Base-by-base conservation (phyloP, 2,329 filamentous ascomycete species). In the Paecilomyces fulvus region DNA sequence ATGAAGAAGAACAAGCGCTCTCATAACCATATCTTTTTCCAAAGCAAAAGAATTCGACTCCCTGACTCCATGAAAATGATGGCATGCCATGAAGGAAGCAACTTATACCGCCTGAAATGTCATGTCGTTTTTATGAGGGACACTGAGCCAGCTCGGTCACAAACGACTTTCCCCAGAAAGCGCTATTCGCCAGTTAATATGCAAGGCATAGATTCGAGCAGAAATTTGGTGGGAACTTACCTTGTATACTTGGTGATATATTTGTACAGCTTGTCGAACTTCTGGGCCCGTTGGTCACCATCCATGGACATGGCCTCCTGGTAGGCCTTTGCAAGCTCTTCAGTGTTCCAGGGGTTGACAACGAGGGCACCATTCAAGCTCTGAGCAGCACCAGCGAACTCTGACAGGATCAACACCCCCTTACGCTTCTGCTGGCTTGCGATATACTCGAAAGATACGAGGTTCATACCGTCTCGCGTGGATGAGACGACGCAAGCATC, bases 361-460 rank as follows among this genome's bases (percentile, higher is more conserved):
- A 97, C 92, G 53, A 97, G 80, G 64, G 89, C 91, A 59, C 92
- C 92, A 64, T 95, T 96, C 57, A 99, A 81, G 60, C 89, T 94
- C 74, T 97, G 94, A 0, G 94, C 92, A 7, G 94, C 94, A 49
- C 94, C 94, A 0, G 94, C 92, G 69, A 99, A 97, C 71, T 99
- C 94, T 51, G 92, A 96, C 30, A 99, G 83, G 56, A 99, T 92
- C 83, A 99, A 87, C 59, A 90, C 88, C 58, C 94, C 94, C 69
- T 97, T 90, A 53, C 90, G 87, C 68, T 95, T 86, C 64, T 89
- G 84, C 70, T 99, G 92, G 2, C 89, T 90, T 23, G 92, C 92
- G 63, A 99, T 96, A 77, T 97, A 99, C 74, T 99, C 92, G 75
- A 96, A 97, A 0, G 91, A 95, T 30, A 97, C 94, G 30, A 99